Evolutionary conservation across 768 basidiomycete genomes (phyloP), one percentile per base, ranked within the genome.

Genomic region (Kwoniella dejecticola): DNA sequence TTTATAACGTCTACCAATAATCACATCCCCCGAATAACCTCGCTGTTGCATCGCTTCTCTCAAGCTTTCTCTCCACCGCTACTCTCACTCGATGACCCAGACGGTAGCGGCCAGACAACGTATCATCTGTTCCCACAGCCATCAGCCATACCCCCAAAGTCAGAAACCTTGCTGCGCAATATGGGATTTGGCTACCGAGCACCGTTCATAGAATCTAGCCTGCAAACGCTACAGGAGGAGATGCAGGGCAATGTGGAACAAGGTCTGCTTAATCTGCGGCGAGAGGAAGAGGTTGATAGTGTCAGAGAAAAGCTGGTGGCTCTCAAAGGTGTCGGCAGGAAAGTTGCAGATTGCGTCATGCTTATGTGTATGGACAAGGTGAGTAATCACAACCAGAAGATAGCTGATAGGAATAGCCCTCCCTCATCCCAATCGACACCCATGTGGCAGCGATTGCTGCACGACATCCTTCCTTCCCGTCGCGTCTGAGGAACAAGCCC

Each of bases 1-100:
- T 99, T 98, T 81, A 96, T 99, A 66, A 98, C 95, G 75, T 96
- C 93, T 2, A 90, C 91, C 2, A 97, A 97, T 73, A 98, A 98
- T 77, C 93, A 98, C 70, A 98, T 99, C 52, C 80, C 86, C 4
- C 89, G 96, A 5, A 99, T 99, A 70, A 89, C 91, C 15, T 89
- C 89, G 59, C 93, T 98, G 89, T 87, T 98, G 27, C 88, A 90
- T 63, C 83, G 85, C 19, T 84, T 98, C 13, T 91, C 90, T 76
- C 83, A 79, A 17, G 82, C 88, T 21, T 96, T 87, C 72, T 92
- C 92, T 1, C 82, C 85, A 12, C 80, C 85, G 23, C 81, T 94
- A 15, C 75, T 93, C 27, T 82, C 84, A 2, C 74, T 84, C 4
- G 76, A 80, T 2, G 69, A 77, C 29, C 63, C 57, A 27, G 38